A percentile compares a stretch with the other conserved stretches of the same genome.
Evolutionary conservation across 2,329 filamentous ascomycete species (phyloP).

Genomic region (Madurella mycetomatis): DNA sequence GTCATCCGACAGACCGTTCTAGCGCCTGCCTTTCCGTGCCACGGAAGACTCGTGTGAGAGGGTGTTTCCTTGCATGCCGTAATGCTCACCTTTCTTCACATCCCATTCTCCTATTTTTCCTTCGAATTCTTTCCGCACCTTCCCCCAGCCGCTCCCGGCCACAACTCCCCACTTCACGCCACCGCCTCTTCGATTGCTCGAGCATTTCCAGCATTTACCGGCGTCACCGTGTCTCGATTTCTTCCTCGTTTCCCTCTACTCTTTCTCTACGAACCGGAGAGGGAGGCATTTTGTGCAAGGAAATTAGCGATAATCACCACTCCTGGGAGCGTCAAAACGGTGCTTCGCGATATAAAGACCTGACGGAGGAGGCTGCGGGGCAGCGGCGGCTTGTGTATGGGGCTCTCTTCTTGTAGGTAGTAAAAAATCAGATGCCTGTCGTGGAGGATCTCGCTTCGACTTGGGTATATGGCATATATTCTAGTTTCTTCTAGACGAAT

Average conservation of each 20-base stretch:
- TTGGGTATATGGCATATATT: slow-evolving; percentile 9
- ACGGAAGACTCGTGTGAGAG: slow-evolving; percentile 2
- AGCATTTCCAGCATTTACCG: slow-evolving; percentile 19
- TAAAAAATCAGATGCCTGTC: not conserved
- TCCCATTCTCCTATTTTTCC: slow-evolving; percentile 5
- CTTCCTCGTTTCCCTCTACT: not conserved
- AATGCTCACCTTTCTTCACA: slow-evolving; percentile 3
- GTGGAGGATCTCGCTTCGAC: not conserved
- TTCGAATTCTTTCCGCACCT: not conserved
- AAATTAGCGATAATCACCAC: not conserved
- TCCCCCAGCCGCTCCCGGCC: not conserved
- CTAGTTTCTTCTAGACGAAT: slow-evolving; percentile 8
- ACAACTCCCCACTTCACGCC: not conserved
- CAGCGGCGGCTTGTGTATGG: not conserved
- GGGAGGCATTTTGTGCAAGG: not conserved
- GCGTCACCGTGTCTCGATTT: slow-evolving; percentile 5
- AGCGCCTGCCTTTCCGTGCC: slow-evolving; percentile 10
- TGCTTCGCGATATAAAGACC: not conserved
- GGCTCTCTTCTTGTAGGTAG: not conserved
- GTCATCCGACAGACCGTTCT: slow-evolving; percentile 38
- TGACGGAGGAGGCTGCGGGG: slow-evolving; percentile 7
- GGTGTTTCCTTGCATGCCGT: slow-evolving; percentile 19
- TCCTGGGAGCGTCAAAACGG: not conserved
- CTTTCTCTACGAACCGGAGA: not conserved
- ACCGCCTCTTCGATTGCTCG: not conserved